A percentile compares a stretch with the other conserved stretches of the same genome.
These are phyloP conservation scores for Warburgia ugandensis DNA, from an alignment of 164 flowering plant genomes.

Conservation along the genomic window DNA sequence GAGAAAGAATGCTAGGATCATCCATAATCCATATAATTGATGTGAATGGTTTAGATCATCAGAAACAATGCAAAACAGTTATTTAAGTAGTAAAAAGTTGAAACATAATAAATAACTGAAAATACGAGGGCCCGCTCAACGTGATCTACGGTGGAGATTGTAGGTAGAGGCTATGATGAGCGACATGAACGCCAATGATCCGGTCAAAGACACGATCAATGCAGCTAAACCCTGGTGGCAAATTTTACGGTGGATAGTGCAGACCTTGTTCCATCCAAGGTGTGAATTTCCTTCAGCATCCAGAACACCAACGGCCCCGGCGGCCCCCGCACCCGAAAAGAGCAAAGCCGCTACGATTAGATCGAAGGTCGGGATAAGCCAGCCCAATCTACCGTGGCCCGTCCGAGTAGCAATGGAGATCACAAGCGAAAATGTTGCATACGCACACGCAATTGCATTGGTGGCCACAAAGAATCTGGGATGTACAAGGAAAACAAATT, in stretches of 20 bases:
- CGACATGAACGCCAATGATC: slow-evolving; percentile 16
- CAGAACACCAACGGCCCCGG: slow-evolving; percentile 24
- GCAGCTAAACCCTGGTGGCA: slow-evolving; percentile 20
- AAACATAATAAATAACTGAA: no score
- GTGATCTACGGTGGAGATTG: slow-evolving; percentile 18
- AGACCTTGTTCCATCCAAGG: slow-evolving; percentile 28
- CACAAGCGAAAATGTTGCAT: slow-evolving; percentile 28
- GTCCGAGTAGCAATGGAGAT: slow-evolving; percentile 7
- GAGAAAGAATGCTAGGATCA: no score
- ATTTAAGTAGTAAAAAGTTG: no score
- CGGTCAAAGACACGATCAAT: slow-evolving; percentile 16
- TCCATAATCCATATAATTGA: no score
- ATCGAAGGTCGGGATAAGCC: slow-evolving; percentile 26
- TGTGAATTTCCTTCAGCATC: slow-evolving; percentile 31
- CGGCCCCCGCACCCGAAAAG: slow-evolving; percentile 34
- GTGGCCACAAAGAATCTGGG: slow-evolving; percentile 31
- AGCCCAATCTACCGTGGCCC: slow-evolving; percentile 1
- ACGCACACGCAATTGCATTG: slow-evolving; percentile 34
- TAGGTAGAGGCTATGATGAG: slow-evolving; percentile 17
- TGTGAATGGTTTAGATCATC: no score
- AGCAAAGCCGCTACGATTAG: slow-evolving; percentile 25
- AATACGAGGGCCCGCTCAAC: no score
- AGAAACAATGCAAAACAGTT: no score
- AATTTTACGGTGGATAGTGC: slow-evolving; percentile 20
- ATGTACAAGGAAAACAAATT: no score